These are phyloP conservation scores for Chernovozyma sophiae-reginae DNA, from an alignment of 1,139 yeast species.

Conservation along the genomic window DNA sequence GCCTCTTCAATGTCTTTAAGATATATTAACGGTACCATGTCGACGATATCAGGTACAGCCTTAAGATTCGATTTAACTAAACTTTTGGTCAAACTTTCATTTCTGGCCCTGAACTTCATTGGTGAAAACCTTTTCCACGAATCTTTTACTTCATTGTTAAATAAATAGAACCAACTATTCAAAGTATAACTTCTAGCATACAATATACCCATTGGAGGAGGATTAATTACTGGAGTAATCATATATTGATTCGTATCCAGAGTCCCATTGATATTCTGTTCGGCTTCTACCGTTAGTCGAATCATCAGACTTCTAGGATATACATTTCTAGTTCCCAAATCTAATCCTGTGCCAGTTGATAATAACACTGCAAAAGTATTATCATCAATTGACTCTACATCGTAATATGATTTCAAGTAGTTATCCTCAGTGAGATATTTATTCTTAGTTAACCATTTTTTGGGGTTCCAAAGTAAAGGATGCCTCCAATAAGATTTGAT, in stretches of 20 bases:
- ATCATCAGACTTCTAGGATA: constrained; percentile 24
- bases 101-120: constrained; percentile 3
- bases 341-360: constrained; percentile 14
- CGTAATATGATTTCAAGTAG: constrained; percentile 13
- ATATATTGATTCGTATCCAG: background rate
- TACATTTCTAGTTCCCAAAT: constrained; percentile 15
- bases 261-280: background rate
- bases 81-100: constrained; percentile 5
- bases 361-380: constrained; percentile 25
- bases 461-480: constrained; percentile 24
- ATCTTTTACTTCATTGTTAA: background rate
- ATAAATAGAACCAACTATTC: constrained; percentile 4
- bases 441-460: constrained; percentile 17
- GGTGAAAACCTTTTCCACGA: constrained; percentile 5
- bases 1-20: background rate
- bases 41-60: background rate
- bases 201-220: background rate
- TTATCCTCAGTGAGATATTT: constrained; percentile 17
- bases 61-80: background rate
- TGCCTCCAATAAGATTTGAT: constrained; percentile 12
- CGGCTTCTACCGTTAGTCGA: constrained; percentile 14
- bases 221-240: constrained; percentile 3
- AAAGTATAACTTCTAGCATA: constrained; percentile 4
- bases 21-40: background rate
- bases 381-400: constrained; percentile 9